These are phyloP conservation scores for Rhinocladiella similis DNA, from an alignment of 2,329 filamentous ascomycete genomes.

Conservation along the genomic window DNA sequence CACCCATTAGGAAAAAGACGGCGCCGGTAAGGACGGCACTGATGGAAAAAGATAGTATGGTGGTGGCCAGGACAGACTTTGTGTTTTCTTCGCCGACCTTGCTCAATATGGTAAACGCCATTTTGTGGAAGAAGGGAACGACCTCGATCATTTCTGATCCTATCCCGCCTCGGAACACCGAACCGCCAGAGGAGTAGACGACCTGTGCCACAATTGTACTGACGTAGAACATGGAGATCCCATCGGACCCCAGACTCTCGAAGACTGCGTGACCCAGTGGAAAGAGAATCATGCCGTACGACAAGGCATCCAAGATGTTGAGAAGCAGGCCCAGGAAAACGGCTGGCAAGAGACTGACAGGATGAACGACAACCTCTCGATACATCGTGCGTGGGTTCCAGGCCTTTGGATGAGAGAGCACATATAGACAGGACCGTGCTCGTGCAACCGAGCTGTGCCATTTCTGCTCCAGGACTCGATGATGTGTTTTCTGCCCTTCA, in stretches of 20 bases:
- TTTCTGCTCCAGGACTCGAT: slow-evolving; percentile 16
- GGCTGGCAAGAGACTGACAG: slow-evolving; percentile 73
- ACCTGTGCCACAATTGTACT: slow-evolving; percentile 94
- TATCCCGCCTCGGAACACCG: slow-evolving; percentile 85
- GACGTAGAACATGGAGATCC: slow-evolving; percentile 98
- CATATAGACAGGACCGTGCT: slow-evolving; percentile 19
- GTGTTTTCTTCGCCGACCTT: slow-evolving; percentile 77
- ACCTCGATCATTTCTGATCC: slow-evolving; percentile 99
- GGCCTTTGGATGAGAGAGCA: slow-evolving; percentile 60
- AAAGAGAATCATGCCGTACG: slow-evolving; percentile 96
- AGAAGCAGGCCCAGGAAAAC: slow-evolving; percentile 85
- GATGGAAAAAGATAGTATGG: slow-evolving; percentile 84
- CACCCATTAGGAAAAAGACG: slow-evolving; percentile 89
- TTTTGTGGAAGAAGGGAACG: slow-evolving; percentile 97
- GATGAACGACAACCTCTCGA: slow-evolving; percentile 63
- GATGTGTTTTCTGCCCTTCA: slow-evolving; percentile 20
- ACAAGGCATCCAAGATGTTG: slow-evolving; percentile 91
- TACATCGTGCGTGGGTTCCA: slow-evolving; percentile 72
- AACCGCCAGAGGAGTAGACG: slow-evolving; percentile 80
- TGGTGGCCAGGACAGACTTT: slow-evolving; percentile 87
- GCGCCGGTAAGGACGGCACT: slow-evolving; percentile 89
- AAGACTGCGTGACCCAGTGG: slow-evolving; percentile 87
- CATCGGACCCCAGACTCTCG: slow-evolving; percentile 80
- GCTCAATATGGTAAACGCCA: slow-evolving; percentile 84
- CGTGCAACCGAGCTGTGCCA: slow-evolving; percentile 8